These are phyloP conservation scores for Pythium insidiosum DNA, from an alignment of 352 stramenopile genomes.

Conservation along the genomic window DNA sequence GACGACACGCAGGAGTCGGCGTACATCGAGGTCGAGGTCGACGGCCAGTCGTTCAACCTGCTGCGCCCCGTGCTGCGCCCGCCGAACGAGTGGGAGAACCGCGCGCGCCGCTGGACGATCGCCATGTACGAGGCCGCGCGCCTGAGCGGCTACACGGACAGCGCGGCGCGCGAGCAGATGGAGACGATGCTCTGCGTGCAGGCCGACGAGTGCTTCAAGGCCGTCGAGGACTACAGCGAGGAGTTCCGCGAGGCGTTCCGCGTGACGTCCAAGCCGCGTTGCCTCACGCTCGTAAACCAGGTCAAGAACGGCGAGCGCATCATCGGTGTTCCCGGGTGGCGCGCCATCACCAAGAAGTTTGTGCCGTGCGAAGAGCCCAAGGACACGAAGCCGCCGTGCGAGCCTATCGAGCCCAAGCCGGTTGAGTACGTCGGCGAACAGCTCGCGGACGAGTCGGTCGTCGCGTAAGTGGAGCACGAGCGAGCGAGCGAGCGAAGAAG, in stretches of 20 bases:
- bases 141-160: slow-evolving; percentile 27
- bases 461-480: too few species aligned
- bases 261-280: slow-evolving; percentile 26
- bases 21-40: background rate
- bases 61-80: background rate
- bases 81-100: background rate
- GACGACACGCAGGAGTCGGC: too few species aligned
- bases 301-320: slow-evolving; percentile 23
- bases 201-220: slow-evolving; percentile 35
- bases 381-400: too few species aligned
- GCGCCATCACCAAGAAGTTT: slow-evolving; percentile 14
- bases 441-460: slow-evolving; percentile 1
- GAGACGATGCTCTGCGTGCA: slow-evolving; percentile 39
- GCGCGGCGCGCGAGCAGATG: slow-evolving; percentile 28
- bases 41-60: background rate
- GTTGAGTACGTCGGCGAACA: slow-evolving; percentile 1
- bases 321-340: slow-evolving; percentile 37
- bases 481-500: too few species aligned
- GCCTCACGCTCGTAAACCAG: slow-evolving; percentile 26
- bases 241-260: slow-evolving; percentile 33
- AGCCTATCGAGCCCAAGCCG: too few species aligned
- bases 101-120: slow-evolving; percentile 27
- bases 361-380: slow-evolving; percentile 5
- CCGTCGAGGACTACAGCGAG: slow-evolving; percentile 29
- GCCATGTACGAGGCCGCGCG: slow-evolving; percentile 30